Evolutionary conservation across 805 yeast species (phyloP).

Genomic region (Ascoidea asiatica): DNA sequence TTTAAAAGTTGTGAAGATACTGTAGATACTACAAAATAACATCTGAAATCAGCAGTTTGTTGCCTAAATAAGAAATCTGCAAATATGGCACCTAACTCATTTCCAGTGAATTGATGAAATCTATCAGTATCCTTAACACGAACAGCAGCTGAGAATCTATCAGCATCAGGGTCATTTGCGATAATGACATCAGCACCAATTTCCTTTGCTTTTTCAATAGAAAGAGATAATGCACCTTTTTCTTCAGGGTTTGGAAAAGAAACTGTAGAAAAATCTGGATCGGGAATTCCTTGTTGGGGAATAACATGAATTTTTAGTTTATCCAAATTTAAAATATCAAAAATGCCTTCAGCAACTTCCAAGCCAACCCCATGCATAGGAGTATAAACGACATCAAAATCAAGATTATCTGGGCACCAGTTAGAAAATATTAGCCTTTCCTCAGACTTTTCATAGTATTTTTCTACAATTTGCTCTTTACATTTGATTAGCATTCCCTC

Average conservation of each 20-base stretch:
- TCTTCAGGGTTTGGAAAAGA: constrained; percentile 94
- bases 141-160: constrained; percentile 75
- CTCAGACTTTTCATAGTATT: constrained; percentile 25
- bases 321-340: constrained; percentile 2
- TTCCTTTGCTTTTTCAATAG: constrained; percentile 47
- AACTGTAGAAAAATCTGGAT: constrained; percentile 80
- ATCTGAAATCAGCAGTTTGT: constrained; percentile 16
- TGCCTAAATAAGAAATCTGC: constrained; percentile 35
- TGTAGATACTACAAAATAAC: constrained; percentile 70
- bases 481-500: constrained; percentile 21
- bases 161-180: constrained; percentile 97
- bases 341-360: constrained; percentile 22
- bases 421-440: constrained; percentile 1
- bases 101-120: constrained; percentile 83
- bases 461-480: constrained; percentile 26
- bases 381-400: constrained; percentile 74
- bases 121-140: constrained; percentile 21
- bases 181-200: constrained; percentile 41
- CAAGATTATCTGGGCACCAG: constrained; percentile 17
- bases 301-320: constrained; percentile 26
- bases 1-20: constrained; percentile 79
- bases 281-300: constrained; percentile 54
- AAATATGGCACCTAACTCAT: constrained; percentile 79
- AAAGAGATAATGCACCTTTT: constrained; percentile 72
- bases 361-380: constrained; percentile 95